Conservation (phyloP, 106 monocot genomes). For the Xerophyta viscosa region DNA sequence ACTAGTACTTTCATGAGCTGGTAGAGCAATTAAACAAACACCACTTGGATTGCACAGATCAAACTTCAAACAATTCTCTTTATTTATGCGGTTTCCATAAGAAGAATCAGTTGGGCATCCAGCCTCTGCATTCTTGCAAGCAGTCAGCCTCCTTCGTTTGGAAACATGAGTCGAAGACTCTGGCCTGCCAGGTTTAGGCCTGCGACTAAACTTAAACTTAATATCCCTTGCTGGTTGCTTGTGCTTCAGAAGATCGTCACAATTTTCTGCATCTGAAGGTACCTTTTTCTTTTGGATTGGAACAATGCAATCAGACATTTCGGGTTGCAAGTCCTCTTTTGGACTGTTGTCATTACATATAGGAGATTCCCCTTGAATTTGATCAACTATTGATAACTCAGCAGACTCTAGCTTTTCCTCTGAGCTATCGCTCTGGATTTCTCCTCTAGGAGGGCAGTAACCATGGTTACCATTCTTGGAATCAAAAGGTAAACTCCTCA, state of each 20-base stretch:
- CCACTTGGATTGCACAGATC: conserved; percentile 2
- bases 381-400: conserved; percentile 13
- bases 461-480: not conserved
- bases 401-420: conserved; percentile 9
- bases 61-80: conserved; percentile 1
- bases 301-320: not conserved
- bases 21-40: conserved; percentile 1
- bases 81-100: conserved; percentile 7
- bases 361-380: conserved; percentile 14
- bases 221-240: conserved; percentile 4
- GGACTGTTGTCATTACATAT: conserved; percentile 4
- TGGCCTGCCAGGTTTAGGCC: conserved; percentile 14
- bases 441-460: conserved; percentile 4
- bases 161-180: conserved; percentile 11
- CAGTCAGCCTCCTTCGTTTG: conserved; percentile 35
- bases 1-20: not conserved
- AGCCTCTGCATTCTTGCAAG: conserved; percentile 18
- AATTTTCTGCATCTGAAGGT: conserved; percentile 11
- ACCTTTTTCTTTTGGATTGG: not conserved
- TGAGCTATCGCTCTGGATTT: conserved; percentile 18
- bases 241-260: conserved; percentile 4
- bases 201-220: conserved; percentile 13
- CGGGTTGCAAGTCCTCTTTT: not conserved
- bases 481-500: conserved; percentile 47
- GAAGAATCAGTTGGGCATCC: conserved; percentile 3